Evolutionary conservation across 2,329 filamentous ascomycete species (phyloP), one percentile per base, ranked within the genome.

Genomic region (Botrytis medusae): DNA sequence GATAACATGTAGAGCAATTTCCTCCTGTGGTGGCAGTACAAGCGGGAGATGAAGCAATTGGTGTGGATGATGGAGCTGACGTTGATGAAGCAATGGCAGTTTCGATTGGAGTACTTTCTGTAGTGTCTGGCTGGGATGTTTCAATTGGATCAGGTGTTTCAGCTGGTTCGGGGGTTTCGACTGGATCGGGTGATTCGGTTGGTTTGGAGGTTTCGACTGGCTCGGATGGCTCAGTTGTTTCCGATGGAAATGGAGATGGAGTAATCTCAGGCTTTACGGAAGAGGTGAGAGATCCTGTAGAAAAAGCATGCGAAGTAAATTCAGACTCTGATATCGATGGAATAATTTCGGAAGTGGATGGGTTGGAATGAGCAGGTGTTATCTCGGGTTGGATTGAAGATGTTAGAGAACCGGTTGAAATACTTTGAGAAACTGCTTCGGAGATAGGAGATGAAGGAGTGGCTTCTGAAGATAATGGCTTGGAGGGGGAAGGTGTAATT

Each of bases 1-100:
- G 65, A n/a, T 68, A 57, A 18, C 65, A 68, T 22, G 65, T 42
- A 16, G 65, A 68, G 32, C 46, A 67, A 18, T 42, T 68, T 6
- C 16, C 48, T 16, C 25, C 48, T 25, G 48, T 32, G 18, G 34
- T 57, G 16, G 16, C 34, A 42, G n/a, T 32, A 29, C 48, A 68
- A 9, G 34, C 29, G 4, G 29, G 6, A 1, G 63, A 37, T 48
- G 44, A 37, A n/a, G 22, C 16, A 1, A 32, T 46, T 46, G 62
- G 12, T 12, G 64, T 20, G 20, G 22, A 37, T 40, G 16, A 34
- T 2, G 22, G 25, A 14, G 48, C 1, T 57, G n/a, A 22, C 2
- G 25, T 68, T 18, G 48, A 51, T 5, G 65, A 42, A 22, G 29
- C 8, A 22, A 68, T 37, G 6, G n/a, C 37, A 5, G 48, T 22